These are phyloP conservation scores for Oleoguttula mirabilis DNA, from an alignment of 495 filamentous ascomycete species.

Conservation along the genomic window DNA sequence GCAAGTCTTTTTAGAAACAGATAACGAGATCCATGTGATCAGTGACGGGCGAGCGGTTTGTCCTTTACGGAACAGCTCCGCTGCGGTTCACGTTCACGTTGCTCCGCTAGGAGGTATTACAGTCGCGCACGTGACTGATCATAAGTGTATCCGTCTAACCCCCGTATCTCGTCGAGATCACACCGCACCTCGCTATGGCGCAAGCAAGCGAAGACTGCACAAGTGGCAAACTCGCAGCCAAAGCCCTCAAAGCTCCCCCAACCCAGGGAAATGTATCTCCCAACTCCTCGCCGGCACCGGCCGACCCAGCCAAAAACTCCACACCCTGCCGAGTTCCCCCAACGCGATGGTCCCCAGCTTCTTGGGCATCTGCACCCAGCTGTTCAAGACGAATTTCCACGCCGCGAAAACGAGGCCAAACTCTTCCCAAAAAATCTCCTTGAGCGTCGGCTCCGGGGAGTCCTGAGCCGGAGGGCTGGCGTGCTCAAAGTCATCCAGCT, in stretches of 20 bases:
- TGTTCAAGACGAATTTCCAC: constrained; percentile 50
- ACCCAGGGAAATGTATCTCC: constrained; percentile 43
- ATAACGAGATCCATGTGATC: no score
- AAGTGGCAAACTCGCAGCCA: not conserved
- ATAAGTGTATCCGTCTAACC: no score
- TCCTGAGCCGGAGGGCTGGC: constrained; percentile 26
- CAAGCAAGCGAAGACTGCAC: not conserved
- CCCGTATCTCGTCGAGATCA: no score
- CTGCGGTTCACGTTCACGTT: no score
- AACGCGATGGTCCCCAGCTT: constrained; percentile 53
- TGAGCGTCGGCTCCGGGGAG: constrained; percentile 16
- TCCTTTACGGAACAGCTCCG: no score
- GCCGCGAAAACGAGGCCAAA: constrained; percentile 47
- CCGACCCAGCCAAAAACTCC: constrained; percentile 68
- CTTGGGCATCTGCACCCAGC: constrained; percentile 57
- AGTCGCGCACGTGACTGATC: no score
- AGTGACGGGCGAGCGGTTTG: no score
- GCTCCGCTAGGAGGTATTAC: no score
- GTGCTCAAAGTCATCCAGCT: constrained; percentile 16
- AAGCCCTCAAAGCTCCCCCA: constrained; percentile 51
- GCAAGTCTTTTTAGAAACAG: no score
- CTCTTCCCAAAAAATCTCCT: constrained; percentile 54
- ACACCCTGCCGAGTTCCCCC: constrained; percentile 50
- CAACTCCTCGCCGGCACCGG: constrained; percentile 59
- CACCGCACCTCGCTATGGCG: not conserved